Base-by-base conservation (phyloP, 805 yeast species). In the Myxozyma melibiosi region DNA sequence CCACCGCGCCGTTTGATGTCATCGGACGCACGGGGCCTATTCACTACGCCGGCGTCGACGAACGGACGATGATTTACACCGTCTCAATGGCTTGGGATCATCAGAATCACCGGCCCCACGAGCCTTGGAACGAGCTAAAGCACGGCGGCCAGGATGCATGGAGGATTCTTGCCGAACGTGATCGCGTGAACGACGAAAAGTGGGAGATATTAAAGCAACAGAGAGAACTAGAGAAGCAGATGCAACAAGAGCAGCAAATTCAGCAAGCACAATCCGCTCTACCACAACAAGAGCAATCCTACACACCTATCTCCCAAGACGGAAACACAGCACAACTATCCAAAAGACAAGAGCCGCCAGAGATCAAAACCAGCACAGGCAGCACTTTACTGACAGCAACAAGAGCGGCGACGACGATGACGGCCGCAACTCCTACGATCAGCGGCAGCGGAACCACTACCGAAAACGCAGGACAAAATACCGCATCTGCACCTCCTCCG, bases 1-100 rank as follows among this genome's bases (percentile, higher is more conserved):
- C 45, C 5, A 57, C 61, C 16, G 61, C 61, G 14, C 61, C 61
- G 16, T 57, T 57, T 14, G 43, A 57, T 14, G 41, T 55, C 46
- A 43, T 57, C 14, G 61, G 61, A 6, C 38, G 61, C 27, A 55
- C 61, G 1, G 45, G 37, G 11, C 58, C 42, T 27, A 27, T 57
- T 20, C 41, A 46, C 30, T 57, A 57, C 24, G 50, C 48, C 4
- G 61, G 61, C 6, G 27, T 31, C 11, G 59, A 53, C 35, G 55
- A 34, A 24, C 20, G 39, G 9, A 44, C 34, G 3, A 53, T 57
- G 59, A 25, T 57, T 13, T 57, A 57, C 34, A 31, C 60, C 7
- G 61, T 57, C 16, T 47, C 55, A 13, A 53, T 57, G 39, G 31
- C 24, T 4, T 57, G 61, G 61, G 55, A 57, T 31, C 50, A 48